Base-by-base conservation (phyloP, 2,329 filamentous ascomycete species). In the Fusarium coffeatum region DNA sequence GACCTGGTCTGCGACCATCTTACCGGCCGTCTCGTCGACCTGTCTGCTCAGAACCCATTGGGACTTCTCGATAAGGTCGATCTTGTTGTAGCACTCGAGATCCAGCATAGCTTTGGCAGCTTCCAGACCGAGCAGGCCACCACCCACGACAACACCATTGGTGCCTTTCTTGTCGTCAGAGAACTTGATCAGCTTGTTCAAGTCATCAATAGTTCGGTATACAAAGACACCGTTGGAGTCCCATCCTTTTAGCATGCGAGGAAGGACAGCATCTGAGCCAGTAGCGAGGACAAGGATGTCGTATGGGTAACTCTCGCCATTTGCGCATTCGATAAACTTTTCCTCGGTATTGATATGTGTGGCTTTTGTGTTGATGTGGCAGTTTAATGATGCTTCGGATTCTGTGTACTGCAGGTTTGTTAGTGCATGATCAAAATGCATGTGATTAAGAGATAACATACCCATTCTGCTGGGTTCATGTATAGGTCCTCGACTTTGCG, bases 81-180 rank as follows among this genome's bases (percentile, higher is more conserved):
- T 91, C 60, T 89, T 88, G 15, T 86, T 84, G 76, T 92, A 97
- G 54, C 89, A 87, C 72, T 92, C 86, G 11, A 97, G 83, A 76
- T 97, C 93, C 83, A 94, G 90, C 92, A 97, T 94, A 3, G 94
- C 94, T 75, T 97, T 96, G 34, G 93, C 94, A 4, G 94, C 94
- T 81, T 97, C 94, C 1, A 98, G 86, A 1, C 94, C 94, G 0
- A 97, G 85, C 25, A 98, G 80, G 1, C 94, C 94, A 55, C 94
- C 94, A 25, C 94, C 94, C 6, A 97, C 92, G 0, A 96, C 93
- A 7, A 89, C 87, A 1, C 92, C 93, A 4, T 87, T 87, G 4
- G 89, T 88, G 7, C 89, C 92, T 72, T 89, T 91, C 56, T 88
- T 87, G 13, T 84, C 82, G 2, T 88, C 85, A 0, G 93, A 89